These are phyloP conservation scores for Pichia sp. DNA, from an alignment of 1,139 yeast genomes.

Conservation along the genomic window DNA sequence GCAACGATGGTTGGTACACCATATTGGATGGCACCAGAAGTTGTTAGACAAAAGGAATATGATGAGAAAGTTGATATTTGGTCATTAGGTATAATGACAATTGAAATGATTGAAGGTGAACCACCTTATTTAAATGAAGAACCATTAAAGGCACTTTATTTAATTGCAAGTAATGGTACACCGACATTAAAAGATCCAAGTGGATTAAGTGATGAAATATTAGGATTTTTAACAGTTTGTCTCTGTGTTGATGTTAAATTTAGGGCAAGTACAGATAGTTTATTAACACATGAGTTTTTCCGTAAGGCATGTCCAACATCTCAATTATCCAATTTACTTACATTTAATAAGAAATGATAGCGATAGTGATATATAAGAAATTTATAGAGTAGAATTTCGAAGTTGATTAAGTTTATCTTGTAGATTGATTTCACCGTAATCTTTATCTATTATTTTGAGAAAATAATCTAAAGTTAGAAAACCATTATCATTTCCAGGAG, in stretches of 20 bases:
- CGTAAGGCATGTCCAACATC: constrained; percentile 61
- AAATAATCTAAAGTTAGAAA: constrained; percentile 42
- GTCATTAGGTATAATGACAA: constrained; percentile 97
- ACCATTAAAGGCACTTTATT: constrained; percentile 78
- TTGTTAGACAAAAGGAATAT: constrained; percentile 90
- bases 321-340: constrained; percentile 55
- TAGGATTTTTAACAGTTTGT: constrained; percentile 84
- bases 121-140: constrained; percentile 97
- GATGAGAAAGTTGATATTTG: constrained; percentile 97
- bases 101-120: constrained; percentile 97
- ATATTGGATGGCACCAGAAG: constrained; percentile 99
- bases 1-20: constrained; percentile 99
- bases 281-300: constrained; percentile 75
- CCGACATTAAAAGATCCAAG: constrained; percentile 92
- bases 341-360: constrained; percentile 16
- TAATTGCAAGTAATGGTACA: constrained; percentile 95
- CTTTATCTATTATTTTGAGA: constrained; percentile 21
- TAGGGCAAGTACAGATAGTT: constrained; percentile 85
- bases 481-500: constrained; percentile 55
- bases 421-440: too few relatives aligned
- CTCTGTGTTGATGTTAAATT: constrained; percentile 91
- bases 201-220: constrained; percentile 64
- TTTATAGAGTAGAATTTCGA: too few relatives aligned
- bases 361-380: neutral
- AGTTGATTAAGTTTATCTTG: too few relatives aligned